Base-by-base conservation (phyloP, 2,329 filamentous ascomycete species). In the Colletotrichum salicis region DNA sequence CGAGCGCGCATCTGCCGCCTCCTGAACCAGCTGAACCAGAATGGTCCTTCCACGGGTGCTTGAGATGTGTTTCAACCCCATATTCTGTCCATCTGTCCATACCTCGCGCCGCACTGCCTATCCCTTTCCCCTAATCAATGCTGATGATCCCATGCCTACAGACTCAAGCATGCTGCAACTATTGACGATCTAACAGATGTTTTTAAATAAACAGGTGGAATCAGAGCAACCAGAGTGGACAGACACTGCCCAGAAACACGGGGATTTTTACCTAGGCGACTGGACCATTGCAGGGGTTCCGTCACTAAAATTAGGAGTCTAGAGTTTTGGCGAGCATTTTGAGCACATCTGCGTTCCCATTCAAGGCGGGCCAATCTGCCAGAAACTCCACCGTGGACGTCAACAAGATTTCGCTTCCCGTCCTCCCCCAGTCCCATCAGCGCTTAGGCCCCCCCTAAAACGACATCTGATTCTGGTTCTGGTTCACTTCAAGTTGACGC, bases 281-380 rank as follows among this genome's bases (percentile, higher is more conserved):
- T 48, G 58, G 19, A 22, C 19, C 11, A 22, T 11, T 45, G 58
- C 69, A 71, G 69, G 69, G 69, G 59, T 58, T 51, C 24, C 13
- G 45, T 69, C 69, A 54, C 69, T 69, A 61, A 69, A 60, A 71
- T 71, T 64, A 69, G 69, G 59, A 69, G 48, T 41, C 54, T 58
- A 33, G 68, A 68, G 56, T 54, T 54, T n/a, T 51, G 33, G 59
- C 48, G 29, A 58, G 31, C 57, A 54, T 48, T 61, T 61, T 31
- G 58, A 61, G 35, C 52, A 45, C 68, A 59, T 64, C 52, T 27
- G 24, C 57, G 33, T 22, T 61, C n/a, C 67, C 63, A 22, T 54
- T 61, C 56, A 12, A 13, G 51, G 63, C 37, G 27, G 51, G 58
- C 58, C 45, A 64, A 55, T 57, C 64, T 71, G 69, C 54, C 54